Evolutionary conservation across 768 basidiomycete genomes (phyloP), one percentile per base, ranked within the genome.

Genomic region (Pulveroboletus ravenelii): DNA sequence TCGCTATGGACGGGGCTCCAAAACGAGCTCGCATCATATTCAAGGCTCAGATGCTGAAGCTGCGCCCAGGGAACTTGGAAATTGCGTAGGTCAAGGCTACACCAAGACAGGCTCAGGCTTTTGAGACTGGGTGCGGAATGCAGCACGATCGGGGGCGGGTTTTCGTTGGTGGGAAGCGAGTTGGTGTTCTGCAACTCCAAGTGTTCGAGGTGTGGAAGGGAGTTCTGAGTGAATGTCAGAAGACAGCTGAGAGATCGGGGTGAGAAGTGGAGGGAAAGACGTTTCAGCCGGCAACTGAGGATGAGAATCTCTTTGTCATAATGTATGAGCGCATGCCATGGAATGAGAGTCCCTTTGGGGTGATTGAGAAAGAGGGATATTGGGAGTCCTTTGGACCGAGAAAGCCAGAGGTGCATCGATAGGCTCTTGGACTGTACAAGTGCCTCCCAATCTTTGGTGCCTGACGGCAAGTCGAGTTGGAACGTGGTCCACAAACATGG

Each of bases 1-100:
- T 69, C 61, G 40, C 53, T 65, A 15, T 67, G 65, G 8, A 59
- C 54, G 3, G 63, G 55, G 20, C 61, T 65, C 67, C 67, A 67
- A 48, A 54, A 61, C 1, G 65, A 29, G 54, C 54, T 57, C 2
- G 65, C 67, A 29, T 67, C 52, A 17, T 67, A 56, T 18, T 65
- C 57, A 36, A 67, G 67, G 32, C 55, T 59, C 2, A 67, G 54
- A 41, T 63, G 46, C 27, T 57, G 59, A 35, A 67, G 53, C 48
- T 69, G 67, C 1, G 37, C 44, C 65, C 67, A 67, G 0, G 65
- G 67, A 15, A 67, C 8, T 17, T 59, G 54, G 48, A 67, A 67
- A n/a, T 41, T 14, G 12, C 41, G 39, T 4, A 67, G 63, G 43
- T 67, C 65, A 4, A 69, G 54, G 27, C 41, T 48, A 31, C 63